Conservation (phyloP, 192 early-diverging fungal species). For the Dimargaris xerosporica region DNA sequence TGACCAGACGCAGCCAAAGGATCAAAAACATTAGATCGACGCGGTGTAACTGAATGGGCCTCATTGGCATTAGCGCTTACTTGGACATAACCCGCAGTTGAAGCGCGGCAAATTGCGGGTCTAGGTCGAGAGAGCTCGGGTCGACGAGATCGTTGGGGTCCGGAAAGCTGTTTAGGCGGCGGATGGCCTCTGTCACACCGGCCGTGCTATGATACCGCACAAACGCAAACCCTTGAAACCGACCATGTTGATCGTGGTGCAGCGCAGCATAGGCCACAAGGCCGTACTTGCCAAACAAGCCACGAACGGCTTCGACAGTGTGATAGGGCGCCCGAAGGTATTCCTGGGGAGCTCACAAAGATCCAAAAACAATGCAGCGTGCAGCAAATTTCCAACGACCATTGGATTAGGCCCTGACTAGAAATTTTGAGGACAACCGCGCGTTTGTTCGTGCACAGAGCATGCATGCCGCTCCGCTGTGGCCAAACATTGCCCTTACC, state of each 20-base stretch:
- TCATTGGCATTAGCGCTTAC: constrained; percentile 2
- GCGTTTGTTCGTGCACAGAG: not conserved
- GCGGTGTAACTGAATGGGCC: too few species aligned
- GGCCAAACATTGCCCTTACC: not conserved
- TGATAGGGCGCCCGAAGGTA: not conserved
- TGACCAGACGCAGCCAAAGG: too few species aligned
- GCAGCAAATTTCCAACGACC: not conserved
- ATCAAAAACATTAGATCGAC: too few species aligned
- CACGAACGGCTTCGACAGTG: not conserved
- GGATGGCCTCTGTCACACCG: not conserved
- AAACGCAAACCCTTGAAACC: constrained; percentile 5
- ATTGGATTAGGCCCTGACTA: not conserved
- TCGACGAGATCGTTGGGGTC: not conserved
- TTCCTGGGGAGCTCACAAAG: not conserved
- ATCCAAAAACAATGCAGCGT: not conserved
- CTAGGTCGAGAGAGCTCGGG: not conserved
- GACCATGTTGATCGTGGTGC: not conserved
- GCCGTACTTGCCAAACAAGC: not conserved
- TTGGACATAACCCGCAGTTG: constrained; percentile 4
- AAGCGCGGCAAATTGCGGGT: not conserved
- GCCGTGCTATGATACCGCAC: not conserved
- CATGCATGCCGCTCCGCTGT: not conserved
- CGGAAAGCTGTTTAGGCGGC: not conserved
- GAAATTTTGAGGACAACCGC: not conserved
- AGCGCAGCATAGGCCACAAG: not conserved